phyloP scores from a whole-genome alignment of 2,329 filamentous ascomycete genomes.

The Ascochyta clinopodiicola region DNA sequence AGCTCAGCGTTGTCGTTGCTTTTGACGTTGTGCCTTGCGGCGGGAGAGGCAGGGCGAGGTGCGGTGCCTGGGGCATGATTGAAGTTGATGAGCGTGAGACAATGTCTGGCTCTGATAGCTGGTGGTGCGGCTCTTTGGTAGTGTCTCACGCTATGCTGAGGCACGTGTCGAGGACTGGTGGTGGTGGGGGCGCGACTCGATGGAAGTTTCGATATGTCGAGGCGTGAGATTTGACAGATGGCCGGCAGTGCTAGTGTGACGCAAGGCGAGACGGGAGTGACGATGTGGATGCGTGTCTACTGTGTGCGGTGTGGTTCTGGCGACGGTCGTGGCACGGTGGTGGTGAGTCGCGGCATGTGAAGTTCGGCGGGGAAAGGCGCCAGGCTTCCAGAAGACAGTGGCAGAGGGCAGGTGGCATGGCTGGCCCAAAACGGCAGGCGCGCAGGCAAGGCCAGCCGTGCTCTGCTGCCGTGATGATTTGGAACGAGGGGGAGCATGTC shows the following conservation, averaged over 20 bases:
- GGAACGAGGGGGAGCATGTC: background rate
- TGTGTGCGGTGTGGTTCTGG: conserved; percentile 16
- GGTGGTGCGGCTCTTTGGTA: conserved; percentile 1
- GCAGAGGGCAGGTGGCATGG: background rate
- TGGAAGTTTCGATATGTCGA: conserved; percentile 1
- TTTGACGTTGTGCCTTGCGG: conserved; percentile 27
- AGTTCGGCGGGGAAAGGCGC: conserved; percentile 18
- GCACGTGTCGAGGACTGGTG: conserved; percentile 8
- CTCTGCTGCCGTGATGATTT: background rate
- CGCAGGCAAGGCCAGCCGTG: background rate
- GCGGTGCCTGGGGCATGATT: conserved; percentile 10
- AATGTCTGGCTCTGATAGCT: conserved; percentile 2
- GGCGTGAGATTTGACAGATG: conserved; percentile 11
- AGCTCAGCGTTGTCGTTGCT: conserved; percentile 11
- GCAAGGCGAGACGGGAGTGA: conserved; percentile 21
- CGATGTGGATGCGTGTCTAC: background rate
- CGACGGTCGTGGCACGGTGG: conserved; percentile 12
- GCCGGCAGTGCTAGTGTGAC: conserved; percentile 14
- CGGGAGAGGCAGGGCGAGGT: conserved; percentile 22
- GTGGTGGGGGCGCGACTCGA: background rate
- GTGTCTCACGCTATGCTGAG: background rate
- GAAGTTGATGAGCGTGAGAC: conserved; percentile 9
- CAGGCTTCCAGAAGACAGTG: conserved; percentile 8
- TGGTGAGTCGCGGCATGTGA: conserved; percentile 15
- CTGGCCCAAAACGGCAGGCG: conserved; percentile 9